Evolutionary conservation across 176 grass and related monocot genomes (phyloP).

Genomic region (Carex parvula): DNA sequence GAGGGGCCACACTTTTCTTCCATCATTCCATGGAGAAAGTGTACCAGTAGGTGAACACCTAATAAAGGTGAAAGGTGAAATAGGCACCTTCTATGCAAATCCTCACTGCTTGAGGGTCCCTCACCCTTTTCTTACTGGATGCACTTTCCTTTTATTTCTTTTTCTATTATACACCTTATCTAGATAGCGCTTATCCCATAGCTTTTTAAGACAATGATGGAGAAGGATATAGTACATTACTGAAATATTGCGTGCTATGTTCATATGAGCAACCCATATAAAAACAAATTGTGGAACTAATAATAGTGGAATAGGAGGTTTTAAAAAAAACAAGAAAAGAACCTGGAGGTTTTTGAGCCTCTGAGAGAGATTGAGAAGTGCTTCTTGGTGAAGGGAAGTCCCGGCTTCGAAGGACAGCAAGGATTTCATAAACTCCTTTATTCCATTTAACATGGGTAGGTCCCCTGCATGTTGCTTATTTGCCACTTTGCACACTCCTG

Average conservation of each 20-base stretch:
- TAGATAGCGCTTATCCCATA: neutral
- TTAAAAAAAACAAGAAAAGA: neutral
- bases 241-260: neutral
- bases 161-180: neutral
- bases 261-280: neutral
- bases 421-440: slow-evolving; percentile 99
- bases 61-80: slow-evolving; percentile 15
- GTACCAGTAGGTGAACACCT: slow-evolving; percentile 16
- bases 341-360: slow-evolving; percentile 85
- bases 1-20: slow-evolving; percentile 7
- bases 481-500: slow-evolving; percentile 75
- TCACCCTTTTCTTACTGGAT: neutral
- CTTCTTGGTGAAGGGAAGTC: slow-evolving; percentile 66
- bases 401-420: slow-evolving; percentile 66
- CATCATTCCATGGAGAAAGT: slow-evolving; percentile 15
- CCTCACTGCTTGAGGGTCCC: neutral
- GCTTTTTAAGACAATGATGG: neutral
- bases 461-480: slow-evolving; percentile 85
- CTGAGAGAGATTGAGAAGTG: slow-evolving; percentile 61
- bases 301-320: neutral
- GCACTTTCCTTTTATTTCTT: neutral
- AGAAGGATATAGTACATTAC: neutral
- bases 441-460: slow-evolving; percentile 98
- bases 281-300: slow-evolving; percentile 23
- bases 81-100: slow-evolving; percentile 8